Percentiles rank a stretch among this genome's conserved stretches.
Conservation (phyloP, 2,329 filamentous ascomycete species). For the Geosmithia putterillii region DNA sequence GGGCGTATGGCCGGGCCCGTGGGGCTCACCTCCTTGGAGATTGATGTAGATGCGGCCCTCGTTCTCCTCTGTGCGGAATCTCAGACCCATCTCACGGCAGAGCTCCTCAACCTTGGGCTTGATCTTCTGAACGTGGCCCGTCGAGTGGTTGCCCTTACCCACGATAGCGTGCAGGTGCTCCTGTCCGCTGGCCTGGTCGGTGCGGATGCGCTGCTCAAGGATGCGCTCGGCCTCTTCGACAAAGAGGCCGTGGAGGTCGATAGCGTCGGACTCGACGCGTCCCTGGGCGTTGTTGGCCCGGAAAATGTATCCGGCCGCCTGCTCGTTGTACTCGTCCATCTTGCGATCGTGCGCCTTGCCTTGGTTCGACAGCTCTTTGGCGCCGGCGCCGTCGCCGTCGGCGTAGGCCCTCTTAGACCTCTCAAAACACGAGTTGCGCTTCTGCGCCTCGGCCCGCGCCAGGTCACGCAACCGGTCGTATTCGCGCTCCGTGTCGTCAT, state of each 20-base stretch:
- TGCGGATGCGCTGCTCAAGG: constrained; percentile 71
- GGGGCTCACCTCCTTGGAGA: constrained; percentile 58
- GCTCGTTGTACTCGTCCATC: constrained; percentile 82
- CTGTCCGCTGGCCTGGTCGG: constrained; percentile 62
- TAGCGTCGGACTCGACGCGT: constrained; percentile 65
- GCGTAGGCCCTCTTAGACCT: constrained; percentile 72
- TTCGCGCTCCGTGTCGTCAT: constrained; percentile 62
- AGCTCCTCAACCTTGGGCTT: constrained; percentile 89
- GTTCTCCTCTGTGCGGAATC: constrained; percentile 80
- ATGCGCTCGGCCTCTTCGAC: constrained; percentile 93
- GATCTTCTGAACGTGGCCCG: constrained; percentile 76
- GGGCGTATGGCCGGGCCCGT: constrained; percentile 25
- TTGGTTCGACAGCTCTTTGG: constrained; percentile 73
- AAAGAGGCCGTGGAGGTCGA: constrained; percentile 90
- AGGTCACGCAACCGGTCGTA: constrained; percentile 84
- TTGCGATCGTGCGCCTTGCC: constrained; percentile 72
- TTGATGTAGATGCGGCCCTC: constrained; percentile 83
- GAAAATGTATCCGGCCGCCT: constrained; percentile 91
- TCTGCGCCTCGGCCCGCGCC: constrained; percentile 67
- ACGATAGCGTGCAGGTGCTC: constrained; percentile 88
- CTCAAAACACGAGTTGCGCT: constrained; percentile 68
- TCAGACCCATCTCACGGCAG: constrained; percentile 69
- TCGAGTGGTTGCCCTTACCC: constrained; percentile 84
- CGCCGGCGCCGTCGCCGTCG: constrained; percentile 68
- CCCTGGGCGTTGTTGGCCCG: constrained; percentile 79